These are phyloP conservation scores for Phytopythium litorale DNA, from an alignment of 352 stramenopile genomes.

Conservation along the genomic window DNA sequence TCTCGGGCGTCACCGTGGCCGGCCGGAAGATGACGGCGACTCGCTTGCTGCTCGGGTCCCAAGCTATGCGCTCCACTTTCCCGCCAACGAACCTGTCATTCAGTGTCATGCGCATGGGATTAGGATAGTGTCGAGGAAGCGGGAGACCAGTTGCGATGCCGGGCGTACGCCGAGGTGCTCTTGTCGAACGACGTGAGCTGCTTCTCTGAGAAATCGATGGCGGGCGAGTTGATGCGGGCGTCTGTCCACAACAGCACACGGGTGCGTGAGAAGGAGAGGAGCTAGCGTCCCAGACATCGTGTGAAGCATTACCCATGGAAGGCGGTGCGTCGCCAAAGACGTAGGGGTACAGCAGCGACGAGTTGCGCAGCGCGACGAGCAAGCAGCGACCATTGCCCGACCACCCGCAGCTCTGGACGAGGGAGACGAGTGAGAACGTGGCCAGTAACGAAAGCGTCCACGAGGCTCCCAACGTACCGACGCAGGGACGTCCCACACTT, in stretches of 20 bases:
- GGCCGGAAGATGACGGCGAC: slow-evolving; percentile 59
- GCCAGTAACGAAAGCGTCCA: background rate
- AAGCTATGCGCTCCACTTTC: slow-evolving; percentile 49
- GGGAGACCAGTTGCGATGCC: too few species aligned
- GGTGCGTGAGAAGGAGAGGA: background rate
- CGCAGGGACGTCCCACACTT: slow-evolving; percentile 69
- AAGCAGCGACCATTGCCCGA: slow-evolving; percentile 65
- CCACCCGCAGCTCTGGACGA: slow-evolving; percentile 48
- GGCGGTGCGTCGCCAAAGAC: slow-evolving; percentile 54
- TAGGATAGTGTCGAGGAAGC: background rate
- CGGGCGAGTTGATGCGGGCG: slow-evolving; percentile 64
- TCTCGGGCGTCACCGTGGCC: slow-evolving; percentile 11
- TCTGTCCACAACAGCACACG: slow-evolving; percentile 21
- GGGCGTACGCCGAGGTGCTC: slow-evolving; percentile 48
- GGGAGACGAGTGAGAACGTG: background rate
- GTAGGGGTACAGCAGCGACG: slow-evolving; percentile 62
- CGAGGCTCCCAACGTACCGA: slow-evolving; percentile 23
- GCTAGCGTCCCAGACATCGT: background rate
- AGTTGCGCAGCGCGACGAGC: slow-evolving; percentile 61
- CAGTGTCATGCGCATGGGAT: background rate
- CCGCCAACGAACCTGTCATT: slow-evolving; percentile 51
- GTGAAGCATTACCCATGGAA: slow-evolving; percentile 38
- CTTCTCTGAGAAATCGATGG: slow-evolving; percentile 65
- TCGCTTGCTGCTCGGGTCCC: slow-evolving; percentile 67
- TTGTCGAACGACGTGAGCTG: slow-evolving; percentile 59